Base-by-base conservation (phyloP, 805 yeast genomes). In the Candida verbasci region DNA sequence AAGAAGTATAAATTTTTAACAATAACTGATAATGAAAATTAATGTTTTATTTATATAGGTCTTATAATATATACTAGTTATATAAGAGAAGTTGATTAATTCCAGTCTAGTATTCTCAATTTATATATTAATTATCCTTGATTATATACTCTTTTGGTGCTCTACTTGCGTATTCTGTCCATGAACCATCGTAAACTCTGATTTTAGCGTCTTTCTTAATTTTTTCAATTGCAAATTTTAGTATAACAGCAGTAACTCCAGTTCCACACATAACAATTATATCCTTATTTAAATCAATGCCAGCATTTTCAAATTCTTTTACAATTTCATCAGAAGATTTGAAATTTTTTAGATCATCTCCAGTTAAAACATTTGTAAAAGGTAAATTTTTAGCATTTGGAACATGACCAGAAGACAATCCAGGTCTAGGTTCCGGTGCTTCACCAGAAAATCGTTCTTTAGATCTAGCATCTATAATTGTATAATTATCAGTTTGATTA, bases 191-290 rank as follows among this genome's bases (percentile, higher is more conserved):
- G 49, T 66, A 65, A 1, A 66, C 70, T 31, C 65, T 53, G 14
- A 68, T 44, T 6, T 70, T 62, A 12, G 62, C 57, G 9, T 62
- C 49, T n/a, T 58, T 49, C 9, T 64, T 59, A 11, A 70, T 50
- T 4, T 59, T 52, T 34, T 71, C 62, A 29, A 67, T 53, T 1
- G 95, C 97, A 7, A 82, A 65, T 58, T 85, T 82, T 31, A 91
- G 71, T 27, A 93, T 79, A 44, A 91, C 86, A 1, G 97, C 97
- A 9, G 97, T 82, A 33, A 93, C 97, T 31, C 97, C 98, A 0
- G 97, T 82, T 20, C 97, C 98, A 56, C 98, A 93, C 86, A 86
- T 78, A 26, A 83, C 84, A 34, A 93, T 78, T 14, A 85, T 78
- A 9, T 86, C 89, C 50, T 82, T 81, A 14, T 52, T 33, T 27